Evolutionary conservation across 106 monocot species (phyloP), one percentile per base, ranked within the genome.

Genomic region (Dactylorhiza incarnata): DNA sequence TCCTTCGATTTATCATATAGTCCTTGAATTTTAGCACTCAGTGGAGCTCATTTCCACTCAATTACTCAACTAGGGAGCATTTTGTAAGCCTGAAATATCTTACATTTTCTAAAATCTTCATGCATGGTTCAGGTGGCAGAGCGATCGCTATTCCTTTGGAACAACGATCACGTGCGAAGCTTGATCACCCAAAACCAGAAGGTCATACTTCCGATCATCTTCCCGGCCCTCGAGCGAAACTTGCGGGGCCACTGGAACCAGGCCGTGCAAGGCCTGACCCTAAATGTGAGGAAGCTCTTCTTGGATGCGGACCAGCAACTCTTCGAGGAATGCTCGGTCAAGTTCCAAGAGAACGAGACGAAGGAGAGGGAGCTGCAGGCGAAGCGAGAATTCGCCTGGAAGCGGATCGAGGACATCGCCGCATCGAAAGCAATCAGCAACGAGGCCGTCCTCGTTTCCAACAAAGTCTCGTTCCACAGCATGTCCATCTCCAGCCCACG

Each of bases 121-220:
- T 49, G 3, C 1, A 49, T 49, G 47, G 22, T 82, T 73, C 77
- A 82, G 82, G 82, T 82, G 9, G 76, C 82, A 2, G 88, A 88
- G 66, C 73, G 88, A 62, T 74, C 88, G 49, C 48, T 88, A 37
- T 88, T 88, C 46, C 65, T 88, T 0, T 88, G 88, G 88, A 88
- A 88, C 66, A 88, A 88, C 25, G 88, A 88, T 50, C 88, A 82
- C 26, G 77, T 88, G 5, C 59, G 80, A 20, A 82, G 75, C 71
- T 29, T 88, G 45, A 88, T 88, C 76, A 80, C 54, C n/a, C 84
- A 88, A 50, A 88, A 88, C 51, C 76, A 77, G 2, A 80, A 74
- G 74, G 79, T 82, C 59, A 75, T 88, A 54, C 74, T 88, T 6
- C 88, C 88, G 20, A 78, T 83, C 19, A 83, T 83, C 67, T 78